A percentile compares a stretch with the other conserved stretches of the same genome.
Conservation (phyloP, 2,329 filamentous ascomycete genomes). For the Mariannaea elegans region DNA sequence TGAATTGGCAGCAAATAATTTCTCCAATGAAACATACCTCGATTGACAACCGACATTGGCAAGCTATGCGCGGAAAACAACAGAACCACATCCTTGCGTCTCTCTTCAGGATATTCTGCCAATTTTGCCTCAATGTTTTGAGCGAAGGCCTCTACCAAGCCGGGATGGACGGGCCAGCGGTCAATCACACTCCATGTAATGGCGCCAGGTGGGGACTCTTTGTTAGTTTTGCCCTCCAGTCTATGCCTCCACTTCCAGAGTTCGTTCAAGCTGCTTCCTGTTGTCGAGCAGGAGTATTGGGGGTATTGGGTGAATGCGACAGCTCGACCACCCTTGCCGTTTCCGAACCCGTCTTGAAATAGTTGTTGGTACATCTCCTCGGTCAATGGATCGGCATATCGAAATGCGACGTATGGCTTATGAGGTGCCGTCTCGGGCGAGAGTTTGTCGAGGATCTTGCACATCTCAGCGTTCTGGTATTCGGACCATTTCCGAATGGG, state of each 20-base stretch:
- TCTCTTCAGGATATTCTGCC: conserved; percentile 82
- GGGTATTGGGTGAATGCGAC: conserved; percentile 99
- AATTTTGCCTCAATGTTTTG: conserved; percentile 90
- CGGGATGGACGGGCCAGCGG: conserved; percentile 92
- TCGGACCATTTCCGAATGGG: conserved; percentile 99
- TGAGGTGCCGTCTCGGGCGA: conserved; percentile 95
- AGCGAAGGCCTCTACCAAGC: conserved; percentile 90
- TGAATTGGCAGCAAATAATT: not conserved
- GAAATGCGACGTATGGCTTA: conserved; percentile 96
- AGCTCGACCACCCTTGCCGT: conserved; percentile 88
- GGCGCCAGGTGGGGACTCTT: conserved; percentile 65
- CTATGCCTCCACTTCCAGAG: conserved; percentile 96
- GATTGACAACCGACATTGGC: conserved; percentile 97
- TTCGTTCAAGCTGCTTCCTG: conserved; percentile 94
- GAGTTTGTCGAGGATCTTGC: conserved; percentile 91
- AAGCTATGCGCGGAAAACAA: conserved; percentile 96
- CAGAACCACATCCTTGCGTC: conserved; percentile 81
- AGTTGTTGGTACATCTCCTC: conserved; percentile 90
- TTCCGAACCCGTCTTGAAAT: conserved; percentile 88
- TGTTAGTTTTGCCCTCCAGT: conserved; percentile 78
- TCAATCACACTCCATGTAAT: conserved; percentile 99
- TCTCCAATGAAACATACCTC: conserved; percentile 60
- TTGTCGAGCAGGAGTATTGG: conserved; percentile 98
- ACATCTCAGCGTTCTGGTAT: conserved; percentile 93
- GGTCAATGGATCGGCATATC: conserved; percentile 92